Evolutionary conservation across 257 asterid species (phyloP).

Genomic region (Capsicum pubescens): DNA sequence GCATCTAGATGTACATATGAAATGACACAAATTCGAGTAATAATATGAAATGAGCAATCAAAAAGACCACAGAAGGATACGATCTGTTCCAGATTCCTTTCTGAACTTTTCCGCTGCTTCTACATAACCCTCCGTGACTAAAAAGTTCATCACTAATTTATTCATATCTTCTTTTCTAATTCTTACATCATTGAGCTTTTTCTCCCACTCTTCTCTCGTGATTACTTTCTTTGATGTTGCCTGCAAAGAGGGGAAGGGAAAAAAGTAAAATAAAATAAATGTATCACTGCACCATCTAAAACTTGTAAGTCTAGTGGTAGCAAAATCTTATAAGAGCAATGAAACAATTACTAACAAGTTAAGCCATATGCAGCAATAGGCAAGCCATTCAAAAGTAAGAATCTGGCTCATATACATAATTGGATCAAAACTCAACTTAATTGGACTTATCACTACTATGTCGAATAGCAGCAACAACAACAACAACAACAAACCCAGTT

Average conservation of each 20-base stretch:
- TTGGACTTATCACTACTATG: not conserved
- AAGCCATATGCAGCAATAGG: not conserved
- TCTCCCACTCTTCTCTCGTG: constrained; percentile 85
- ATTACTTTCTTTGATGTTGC: constrained; percentile 67
- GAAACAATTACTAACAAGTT: not conserved
- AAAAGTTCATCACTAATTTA: constrained; percentile 82
- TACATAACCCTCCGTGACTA: constrained; percentile 83
- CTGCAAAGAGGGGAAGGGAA: constrained; percentile 45
- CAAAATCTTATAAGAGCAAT: not conserved
- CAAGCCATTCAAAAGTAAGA: not conserved
- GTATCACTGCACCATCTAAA: not conserved
- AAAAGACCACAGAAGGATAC: constrained; percentile 53
- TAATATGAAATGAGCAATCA: constrained; percentile 17
- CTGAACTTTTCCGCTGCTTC: constrained; percentile 82
- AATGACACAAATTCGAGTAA: not conserved
- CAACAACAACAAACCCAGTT: too few species aligned
- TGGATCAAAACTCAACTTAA: constrained; percentile 19
- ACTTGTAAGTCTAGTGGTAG: constrained; percentile 5
- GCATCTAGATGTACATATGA: constrained; percentile 22
- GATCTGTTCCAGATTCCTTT: constrained; percentile 82
- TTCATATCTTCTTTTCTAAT: constrained; percentile 78
- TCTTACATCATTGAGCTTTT: constrained; percentile 59
- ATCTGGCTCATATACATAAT: not conserved
- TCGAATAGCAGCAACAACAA: not conserved
- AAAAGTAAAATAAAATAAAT: constrained; percentile 24